phyloP scores from a whole-genome alignment of 768 basidiomycete genomes.

The Xerocomellus chrysenteron region DNA sequence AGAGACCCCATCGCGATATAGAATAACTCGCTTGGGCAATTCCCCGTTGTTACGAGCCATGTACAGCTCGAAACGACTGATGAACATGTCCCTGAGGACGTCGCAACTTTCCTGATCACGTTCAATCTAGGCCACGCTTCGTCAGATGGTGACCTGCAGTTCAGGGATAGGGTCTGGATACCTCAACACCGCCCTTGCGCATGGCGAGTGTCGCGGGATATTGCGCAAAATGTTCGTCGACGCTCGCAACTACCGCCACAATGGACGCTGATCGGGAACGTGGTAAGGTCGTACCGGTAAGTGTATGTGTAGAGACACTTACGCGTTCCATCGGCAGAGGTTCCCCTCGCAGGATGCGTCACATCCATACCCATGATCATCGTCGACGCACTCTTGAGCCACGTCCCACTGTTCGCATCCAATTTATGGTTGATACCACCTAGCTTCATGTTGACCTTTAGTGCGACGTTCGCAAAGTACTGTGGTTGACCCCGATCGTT shows the following conservation, averaged over 20 bases:
- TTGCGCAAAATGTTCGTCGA: slow-evolving; percentile 46
- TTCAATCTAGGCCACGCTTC: neutral
- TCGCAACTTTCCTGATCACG: slow-evolving; percentile 34
- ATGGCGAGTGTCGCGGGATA: slow-evolving; percentile 49
- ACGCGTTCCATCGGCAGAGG: slow-evolving; percentile 51
- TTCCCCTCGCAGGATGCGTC: slow-evolving; percentile 67
- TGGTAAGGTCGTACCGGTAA: neutral
- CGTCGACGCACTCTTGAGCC: slow-evolving; percentile 43
- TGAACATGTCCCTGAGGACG: slow-evolving; percentile 45
- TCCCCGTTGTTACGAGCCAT: slow-evolving; percentile 29
- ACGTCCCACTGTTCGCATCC: slow-evolving; percentile 37
- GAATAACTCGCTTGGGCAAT: slow-evolving; percentile 45
- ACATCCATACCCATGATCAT: slow-evolving; percentile 64
- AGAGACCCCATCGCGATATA: slow-evolving; percentile 74
- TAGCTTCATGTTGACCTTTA: slow-evolving; percentile 57
- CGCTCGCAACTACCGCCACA: slow-evolving; percentile 52
- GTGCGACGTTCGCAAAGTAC: slow-evolving; percentile 54
- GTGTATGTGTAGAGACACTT: neutral
- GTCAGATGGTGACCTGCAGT: neutral
- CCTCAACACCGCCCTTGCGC: slow-evolving; percentile 68
- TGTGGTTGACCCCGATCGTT: slow-evolving; percentile 47
- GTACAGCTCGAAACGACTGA: slow-evolving; percentile 44
- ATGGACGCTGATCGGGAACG: slow-evolving; percentile 38
- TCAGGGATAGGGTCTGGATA: neutral
- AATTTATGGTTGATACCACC: slow-evolving; percentile 53